These are phyloP conservation scores for Diaporthe australafricana DNA, from an alignment of 2,329 filamentous ascomycete species.

Conservation along the genomic window DNA sequence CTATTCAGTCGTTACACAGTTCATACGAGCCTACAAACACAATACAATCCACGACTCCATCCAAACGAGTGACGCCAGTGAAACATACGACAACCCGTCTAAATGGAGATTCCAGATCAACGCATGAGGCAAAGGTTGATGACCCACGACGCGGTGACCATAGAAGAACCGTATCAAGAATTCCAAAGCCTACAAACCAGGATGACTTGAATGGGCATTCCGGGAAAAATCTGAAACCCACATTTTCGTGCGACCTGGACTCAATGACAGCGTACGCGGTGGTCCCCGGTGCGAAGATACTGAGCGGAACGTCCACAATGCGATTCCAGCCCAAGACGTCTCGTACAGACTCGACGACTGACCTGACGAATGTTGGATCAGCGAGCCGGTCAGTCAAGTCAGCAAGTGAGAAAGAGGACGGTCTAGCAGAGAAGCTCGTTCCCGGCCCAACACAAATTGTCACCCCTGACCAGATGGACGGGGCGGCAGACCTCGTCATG, in stretches of 20 bases:
- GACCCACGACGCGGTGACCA: neutral
- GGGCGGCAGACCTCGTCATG: conserved; percentile 15
- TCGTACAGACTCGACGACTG: neutral
- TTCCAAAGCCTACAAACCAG: neutral
- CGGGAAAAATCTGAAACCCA: conserved; percentile 13
- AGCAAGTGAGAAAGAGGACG: neutral
- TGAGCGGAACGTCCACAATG: conserved; percentile 36
- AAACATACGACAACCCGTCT: neutral
- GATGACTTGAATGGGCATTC: neutral
- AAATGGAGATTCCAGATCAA: neutral
- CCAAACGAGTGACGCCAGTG: neutral
- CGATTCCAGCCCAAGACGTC: conserved; percentile 25
- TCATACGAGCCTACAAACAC: neutral
- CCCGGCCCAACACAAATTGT: neutral
- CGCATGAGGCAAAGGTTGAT: neutral
- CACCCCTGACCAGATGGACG: conserved; percentile 34
- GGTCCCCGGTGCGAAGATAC: conserved; percentile 28
- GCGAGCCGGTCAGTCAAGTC: conserved; percentile 21
- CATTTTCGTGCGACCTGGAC: conserved; percentile 17
- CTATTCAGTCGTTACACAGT: neutral
- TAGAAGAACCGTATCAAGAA: neutral
- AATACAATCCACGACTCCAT: neutral
- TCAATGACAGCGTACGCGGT: conserved; percentile 18
- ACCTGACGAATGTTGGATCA: neutral
- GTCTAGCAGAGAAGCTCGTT: neutral